Conservation (phyloP, 148 eudicot genomes). For the Drosera capensis region DNA sequence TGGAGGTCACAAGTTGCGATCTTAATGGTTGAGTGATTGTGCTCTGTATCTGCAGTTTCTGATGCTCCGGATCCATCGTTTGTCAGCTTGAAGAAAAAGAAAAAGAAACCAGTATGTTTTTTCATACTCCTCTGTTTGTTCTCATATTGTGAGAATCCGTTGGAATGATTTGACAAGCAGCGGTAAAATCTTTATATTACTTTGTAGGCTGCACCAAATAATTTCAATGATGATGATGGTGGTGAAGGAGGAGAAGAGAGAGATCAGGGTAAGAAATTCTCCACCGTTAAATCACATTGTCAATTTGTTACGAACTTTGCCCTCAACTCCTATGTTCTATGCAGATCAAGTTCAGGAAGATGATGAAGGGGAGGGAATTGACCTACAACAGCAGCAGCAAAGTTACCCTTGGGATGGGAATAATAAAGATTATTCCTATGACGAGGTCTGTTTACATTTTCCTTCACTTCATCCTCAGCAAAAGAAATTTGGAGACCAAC, state of each 20-base stretch:
- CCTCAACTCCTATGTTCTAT: not conserved
- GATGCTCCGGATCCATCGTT: conserved; percentile 14
- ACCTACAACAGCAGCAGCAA: conserved; percentile 4
- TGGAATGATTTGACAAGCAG: no score
- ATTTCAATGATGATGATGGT: no score
- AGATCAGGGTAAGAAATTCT: no score
- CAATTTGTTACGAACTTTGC: no score
- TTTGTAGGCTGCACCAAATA: no score
- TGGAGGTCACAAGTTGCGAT: not conserved
- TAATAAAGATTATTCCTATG: conserved; percentile 27
- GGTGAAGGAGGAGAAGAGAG: no score
- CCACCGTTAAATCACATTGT: no score
- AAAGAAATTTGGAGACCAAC: no score
- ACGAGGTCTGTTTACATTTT: conserved; percentile 16
- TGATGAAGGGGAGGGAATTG: conserved; percentile 22
- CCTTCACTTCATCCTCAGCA: not conserved
- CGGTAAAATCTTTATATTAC: no score
- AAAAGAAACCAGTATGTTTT: conserved; percentile 9
- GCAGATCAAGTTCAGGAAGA: conserved; percentile 11
- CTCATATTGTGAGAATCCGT: no score
- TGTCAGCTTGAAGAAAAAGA: conserved; percentile 9
- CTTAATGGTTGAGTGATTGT: not conserved
- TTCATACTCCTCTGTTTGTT: not conserved
- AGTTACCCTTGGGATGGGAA: conserved; percentile 29
- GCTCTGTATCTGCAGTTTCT: conserved; percentile 23